Base-by-base conservation (phyloP, 106 monocot genomes). In the Chionographis japonica region DNA sequence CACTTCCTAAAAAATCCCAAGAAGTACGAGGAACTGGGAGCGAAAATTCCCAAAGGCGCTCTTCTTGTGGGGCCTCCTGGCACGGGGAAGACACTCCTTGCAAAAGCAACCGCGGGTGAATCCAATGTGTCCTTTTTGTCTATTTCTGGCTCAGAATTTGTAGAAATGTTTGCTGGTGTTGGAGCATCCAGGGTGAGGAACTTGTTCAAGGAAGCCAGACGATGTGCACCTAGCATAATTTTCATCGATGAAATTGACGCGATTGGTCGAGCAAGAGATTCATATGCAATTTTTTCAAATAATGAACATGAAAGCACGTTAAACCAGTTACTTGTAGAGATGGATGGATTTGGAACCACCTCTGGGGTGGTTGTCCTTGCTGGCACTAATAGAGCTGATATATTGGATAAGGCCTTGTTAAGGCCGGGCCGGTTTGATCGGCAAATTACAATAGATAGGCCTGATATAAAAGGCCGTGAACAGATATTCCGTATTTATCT, bases 141-240 rank as follows among this genome's bases (percentile, higher is more conserved):
- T 15, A 92, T 98, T 40, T 90, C 98, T 74, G 98, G 92, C 67
- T 98, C 98, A 49, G 98, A 98, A 67, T 98, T 98, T 61, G 87
- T 93, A 92, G 98, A 98, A 74, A 98, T 98, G 92, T 98, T 98
- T 81, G 98, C 93, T 76, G 98, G 98, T 51, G 92, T 98, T 62
- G 98, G 98, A 53, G 92, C 98, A 40, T 87, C 90, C 20, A 82
- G 92, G 65, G 98, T 98, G 5, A 82, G 98, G 61, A 98, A 79
- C 62, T 75, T 98, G 59, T 98, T 98, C 66, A 78, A 85, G 69
- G 98, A 98, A 85, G 98, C 98, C 18, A 79, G 98, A 56, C 84
- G 84, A 11, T 84, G 81, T 80, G 90, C 94, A 37, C 94, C 94
- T 41, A 90, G 94, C 68, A 94, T 94, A 66, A 82, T 94, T 46